These are phyloP conservation scores for Flaveria brownii DNA, from an alignment of 129 eudicot species.

Conservation along the genomic window DNA sequence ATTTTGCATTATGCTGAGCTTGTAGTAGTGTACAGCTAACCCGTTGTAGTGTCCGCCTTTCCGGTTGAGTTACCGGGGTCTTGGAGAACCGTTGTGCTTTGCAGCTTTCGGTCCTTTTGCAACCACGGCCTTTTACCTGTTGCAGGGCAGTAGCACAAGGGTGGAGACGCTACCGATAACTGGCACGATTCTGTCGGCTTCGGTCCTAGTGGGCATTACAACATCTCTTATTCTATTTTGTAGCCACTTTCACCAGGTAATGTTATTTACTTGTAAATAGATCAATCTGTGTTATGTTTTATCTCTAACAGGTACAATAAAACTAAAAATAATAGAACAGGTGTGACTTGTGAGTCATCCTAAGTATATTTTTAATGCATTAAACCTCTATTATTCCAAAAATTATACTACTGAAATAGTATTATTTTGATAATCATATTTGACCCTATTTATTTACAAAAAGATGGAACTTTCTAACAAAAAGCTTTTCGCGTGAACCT, in stretches of 20 bases:
- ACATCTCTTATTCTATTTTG: constrained; percentile 91
- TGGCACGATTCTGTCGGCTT: constrained; percentile 60
- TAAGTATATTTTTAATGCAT: not conserved
- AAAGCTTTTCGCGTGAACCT: not conserved
- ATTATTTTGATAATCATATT: not conserved
- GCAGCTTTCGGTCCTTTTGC: constrained; percentile 93
- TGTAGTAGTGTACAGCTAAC: constrained; percentile 14
- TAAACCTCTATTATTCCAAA: not conserved
- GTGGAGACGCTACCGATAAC: constrained; percentile 50
- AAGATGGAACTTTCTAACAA: not conserved
- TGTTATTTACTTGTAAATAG: not conserved
- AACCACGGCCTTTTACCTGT: constrained; percentile 81
- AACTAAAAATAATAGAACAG: not conserved
- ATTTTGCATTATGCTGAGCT: not conserved
- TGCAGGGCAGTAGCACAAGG: constrained; percentile 66
- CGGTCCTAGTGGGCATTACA: constrained; percentile 83
- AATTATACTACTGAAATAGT: not conserved
- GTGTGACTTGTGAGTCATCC: not conserved
- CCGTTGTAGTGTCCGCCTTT: constrained; percentile 80
- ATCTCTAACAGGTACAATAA: not conserved
- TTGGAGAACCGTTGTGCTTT: constrained; percentile 92
- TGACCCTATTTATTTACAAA: not conserved
- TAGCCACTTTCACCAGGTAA: constrained; percentile 98
- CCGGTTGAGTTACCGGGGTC: constrained; percentile 86
- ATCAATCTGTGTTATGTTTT: constrained; percentile 8